Conservation (phyloP, 1,284 basidiomycete genomes). For the Singerocomus inundabilis region DNA sequence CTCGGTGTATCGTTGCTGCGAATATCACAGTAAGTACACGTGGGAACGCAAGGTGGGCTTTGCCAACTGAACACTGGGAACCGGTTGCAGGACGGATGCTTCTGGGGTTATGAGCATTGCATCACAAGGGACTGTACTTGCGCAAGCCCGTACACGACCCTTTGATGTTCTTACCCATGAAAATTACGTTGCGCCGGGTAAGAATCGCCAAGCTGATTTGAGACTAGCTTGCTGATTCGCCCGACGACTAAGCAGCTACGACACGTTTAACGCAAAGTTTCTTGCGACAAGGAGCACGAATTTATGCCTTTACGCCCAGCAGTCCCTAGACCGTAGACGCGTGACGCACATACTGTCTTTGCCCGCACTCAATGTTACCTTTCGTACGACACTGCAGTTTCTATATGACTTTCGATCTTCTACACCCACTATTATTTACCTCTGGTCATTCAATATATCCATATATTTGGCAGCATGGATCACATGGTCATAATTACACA, state of each 20-base stretch:
- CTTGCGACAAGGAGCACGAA: slow-evolving; percentile 73
- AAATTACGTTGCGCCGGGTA: slow-evolving; percentile 79
- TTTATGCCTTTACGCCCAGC: slow-evolving; percentile 53
- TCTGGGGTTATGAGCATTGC: slow-evolving; percentile 47
- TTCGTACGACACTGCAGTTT: slow-evolving; percentile 17
- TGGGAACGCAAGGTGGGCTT: slow-evolving; percentile 16
- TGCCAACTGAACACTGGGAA: slow-evolving; percentile 22
- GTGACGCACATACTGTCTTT: slow-evolving; percentile 5
- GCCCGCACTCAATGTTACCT: slow-evolving; percentile 4
- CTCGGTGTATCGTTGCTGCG: slow-evolving; percentile 73
- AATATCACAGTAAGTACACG: slow-evolving; percentile 68
- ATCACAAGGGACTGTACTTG: slow-evolving; percentile 58
- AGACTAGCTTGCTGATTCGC: slow-evolving; percentile 12
- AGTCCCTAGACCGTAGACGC: slow-evolving; percentile 33
- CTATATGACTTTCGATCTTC: slow-evolving; percentile 31
- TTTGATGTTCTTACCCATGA: slow-evolving; percentile 75
- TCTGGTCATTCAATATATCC: slow-evolving; percentile 8
- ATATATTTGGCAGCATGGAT: slow-evolving; percentile 15
- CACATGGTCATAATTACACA: slow-evolving; percentile 22
- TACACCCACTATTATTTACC: slow-evolving; percentile 24
- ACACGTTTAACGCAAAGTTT: slow-evolving; percentile 61
- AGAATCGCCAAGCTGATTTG: slow-evolving; percentile 35
- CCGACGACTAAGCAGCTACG: slow-evolving; percentile 31
- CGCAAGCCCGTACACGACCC: slow-evolving; percentile 62
- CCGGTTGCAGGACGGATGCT: slow-evolving; percentile 47